Evolutionary conservation across 139 green algal genomes (phyloP), one percentile per base, ranked within the genome.

Genomic region (Raphidocelis subcapitata): DNA sequence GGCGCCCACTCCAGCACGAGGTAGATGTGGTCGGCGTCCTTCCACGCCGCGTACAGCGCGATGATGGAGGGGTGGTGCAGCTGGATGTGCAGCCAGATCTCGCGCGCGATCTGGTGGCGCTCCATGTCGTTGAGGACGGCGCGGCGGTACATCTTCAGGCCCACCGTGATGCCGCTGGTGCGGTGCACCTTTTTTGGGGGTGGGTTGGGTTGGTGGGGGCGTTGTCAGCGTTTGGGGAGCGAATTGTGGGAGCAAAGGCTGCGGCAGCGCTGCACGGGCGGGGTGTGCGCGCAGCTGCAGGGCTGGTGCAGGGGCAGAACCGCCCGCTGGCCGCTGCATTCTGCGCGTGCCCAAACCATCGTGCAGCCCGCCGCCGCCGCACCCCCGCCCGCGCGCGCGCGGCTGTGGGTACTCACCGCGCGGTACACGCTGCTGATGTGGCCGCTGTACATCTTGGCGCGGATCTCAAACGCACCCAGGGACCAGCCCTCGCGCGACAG

Each of bases 1-100:
- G 84, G 84, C 33, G 85, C 85, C 79, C 82, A 90, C 74, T 90
- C 85, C 47, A 88, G 71, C 2, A 77, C 79, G 28, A 90, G 71
- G 72, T 90, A 87, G 32, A 90, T 80, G 69, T 83, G 84, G 37
- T 81, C 62, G 1, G 69, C 61, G 65, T 90, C 85, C 68, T 88
- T 87, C 85, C 85, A 90, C 0, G 85, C 79, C 12, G 79, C 78
- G 72, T 86, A 90, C 67, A 90, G 54, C 3, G 71, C 72, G 66
- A 90, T 88, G 68, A 90, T 88, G 67, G 57, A 76, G 47, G 81
- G 60, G 62, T 90, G 85, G 36, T 71, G 62, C 26, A 90, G 68
- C 49, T 81, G 70, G 23, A 77, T 78, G 69, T 90, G 85, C 51
- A 90, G 69, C 59, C 78, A 73, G 65, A 90, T 90, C 67, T 90